Evolutionary conservation across 257 asterid genomes (phyloP), one percentile per base, ranked within the genome.

Genomic region (Solanum medicagineum): DNA sequence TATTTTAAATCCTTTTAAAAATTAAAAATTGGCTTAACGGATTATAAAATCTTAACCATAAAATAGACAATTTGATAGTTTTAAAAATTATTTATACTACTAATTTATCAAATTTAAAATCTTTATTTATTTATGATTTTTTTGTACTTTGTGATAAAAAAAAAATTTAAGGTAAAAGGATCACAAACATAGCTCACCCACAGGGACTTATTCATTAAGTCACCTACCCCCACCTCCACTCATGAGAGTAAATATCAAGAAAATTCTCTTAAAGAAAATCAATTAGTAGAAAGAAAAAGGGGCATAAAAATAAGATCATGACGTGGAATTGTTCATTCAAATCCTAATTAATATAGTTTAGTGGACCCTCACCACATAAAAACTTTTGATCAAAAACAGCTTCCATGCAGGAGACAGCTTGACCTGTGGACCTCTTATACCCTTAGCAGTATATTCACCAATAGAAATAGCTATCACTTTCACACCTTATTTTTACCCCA

Each of bases 361-460:
- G 85, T 83, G 62, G 88, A 24, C 13, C 75, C 88, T 83, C 4
- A 87, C 88, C 88, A 85, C 86, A 3, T 54, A 10, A 49, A 63
- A 70, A 26, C 73, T 81, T 70, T 70, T 87, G 36, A 80, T 86
- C 85, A 88, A 74, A 87, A 85, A 85, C 88, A 93, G 93, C 92
- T 89, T 90, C 98, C 98, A 86, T 88, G 92, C 95, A 90, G 94
- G 96, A 90, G 97, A 93, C 95, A 94, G 89, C 94, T 89, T 90
- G 83, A 79, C 83, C 26, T 59, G 65, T 79, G 83, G 83, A 79
- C 83, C 83, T 51, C 62, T 79, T 26, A 26, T 79, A 79, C 65
- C 17, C 83, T 53, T 79, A 53, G 16, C 49, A 26, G 65, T 53
- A 16, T 79, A 79, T 53, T 51, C 65, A 79, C 16, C 83, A 79